Evolutionary conservation across 1,139 yeast species (phyloP), one percentile per base, ranked within the genome.

Genomic region (Pichia sorboxylosa): DNA sequence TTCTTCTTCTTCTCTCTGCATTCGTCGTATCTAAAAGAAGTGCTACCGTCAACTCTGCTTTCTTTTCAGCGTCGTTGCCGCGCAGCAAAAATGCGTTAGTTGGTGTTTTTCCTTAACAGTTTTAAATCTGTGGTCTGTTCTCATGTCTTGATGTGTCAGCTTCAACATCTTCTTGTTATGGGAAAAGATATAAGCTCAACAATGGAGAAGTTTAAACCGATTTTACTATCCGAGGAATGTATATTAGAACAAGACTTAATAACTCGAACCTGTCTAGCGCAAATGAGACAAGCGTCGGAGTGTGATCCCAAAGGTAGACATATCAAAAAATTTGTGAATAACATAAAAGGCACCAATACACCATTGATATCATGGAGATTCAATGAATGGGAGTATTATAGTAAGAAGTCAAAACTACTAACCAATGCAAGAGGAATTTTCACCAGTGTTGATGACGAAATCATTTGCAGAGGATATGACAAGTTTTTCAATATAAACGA

Each of bases 401-500:
- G 65, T 38, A 58, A 64, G 3, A 68, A 64, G 29, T 61, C 71
- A 7, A 39, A 40, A 2, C 57, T 85, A 15, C 94, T 96, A 0
- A 65, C 73, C 4, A 60, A 74, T 37, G 94, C 97, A 0, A 64
- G 98, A 34, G 98, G 98, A 0, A 55, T 90, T 13, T 90, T 90
- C 49, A 82, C 93, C 0, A 39, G 52, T 3, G 55, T 60, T 13
- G 63, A 66, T 28, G 13, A 13, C 10, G 63, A 66, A 26, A 79
- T 92, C 17, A 74, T 73, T 1, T 76, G 79, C 1, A 61, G 99
- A 44, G 98, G 99, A 0, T 92, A 92, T 52, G 92, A 92, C 56
- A 92, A 92, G 58, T 92, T 92, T 54, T 92, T 85, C 66, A 87
- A 81, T 49, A 63, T 84, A 9, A 70, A 64, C 37, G 98, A 92